Percentiles rank a stretch among this genome's conserved stretches.
Conservation (phyloP, 2,329 filamentous ascomycete genomes). For the Fusarium floridanum region DNA sequence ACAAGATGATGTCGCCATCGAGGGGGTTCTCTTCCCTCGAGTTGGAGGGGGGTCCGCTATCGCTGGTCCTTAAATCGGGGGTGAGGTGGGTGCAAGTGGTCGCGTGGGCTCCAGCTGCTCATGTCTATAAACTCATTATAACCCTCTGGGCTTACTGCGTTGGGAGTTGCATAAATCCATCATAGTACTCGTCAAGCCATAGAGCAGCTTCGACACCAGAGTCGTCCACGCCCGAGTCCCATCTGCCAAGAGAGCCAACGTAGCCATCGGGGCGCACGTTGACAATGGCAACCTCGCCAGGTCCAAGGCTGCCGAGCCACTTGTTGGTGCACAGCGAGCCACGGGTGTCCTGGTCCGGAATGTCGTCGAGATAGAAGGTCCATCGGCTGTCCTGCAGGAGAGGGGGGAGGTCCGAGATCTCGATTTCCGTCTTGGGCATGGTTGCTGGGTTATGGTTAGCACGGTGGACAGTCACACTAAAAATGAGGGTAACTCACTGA, state of each 20-base stretch:
- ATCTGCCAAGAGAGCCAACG: constrained; percentile 72
- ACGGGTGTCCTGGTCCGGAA: constrained; percentile 67
- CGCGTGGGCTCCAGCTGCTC: constrained; percentile 30
- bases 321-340: constrained; percentile 72
- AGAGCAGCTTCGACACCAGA: constrained; percentile 64
- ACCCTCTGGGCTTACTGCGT: constrained; percentile 27
- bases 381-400: constrained; percentile 75
- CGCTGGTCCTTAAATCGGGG: constrained; percentile 17
- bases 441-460: constrained; percentile 57
- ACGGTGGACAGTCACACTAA: not conserved
- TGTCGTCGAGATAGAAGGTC: constrained; percentile 79
- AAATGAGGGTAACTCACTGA: constrained; percentile 64
- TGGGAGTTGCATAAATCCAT: constrained; percentile 67
- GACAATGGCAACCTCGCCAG: constrained; percentile 71
- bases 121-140: constrained; percentile 35
- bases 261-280: constrained; percentile 82
- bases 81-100: constrained; percentile 7
- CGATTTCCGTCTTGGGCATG: constrained; percentile 72
- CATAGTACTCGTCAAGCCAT: constrained; percentile 69
- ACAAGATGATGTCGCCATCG: constrained; percentile 34
- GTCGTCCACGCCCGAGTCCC: constrained; percentile 65
- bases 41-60: constrained; percentile 8
- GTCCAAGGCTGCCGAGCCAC: constrained; percentile 73
- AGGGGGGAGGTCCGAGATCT: constrained; percentile 73
- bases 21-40: constrained; percentile 20